Evolutionary conservation across 2,329 filamentous ascomycete species (phyloP).

Genomic region (Aspergillus quadricinctus): DNA sequence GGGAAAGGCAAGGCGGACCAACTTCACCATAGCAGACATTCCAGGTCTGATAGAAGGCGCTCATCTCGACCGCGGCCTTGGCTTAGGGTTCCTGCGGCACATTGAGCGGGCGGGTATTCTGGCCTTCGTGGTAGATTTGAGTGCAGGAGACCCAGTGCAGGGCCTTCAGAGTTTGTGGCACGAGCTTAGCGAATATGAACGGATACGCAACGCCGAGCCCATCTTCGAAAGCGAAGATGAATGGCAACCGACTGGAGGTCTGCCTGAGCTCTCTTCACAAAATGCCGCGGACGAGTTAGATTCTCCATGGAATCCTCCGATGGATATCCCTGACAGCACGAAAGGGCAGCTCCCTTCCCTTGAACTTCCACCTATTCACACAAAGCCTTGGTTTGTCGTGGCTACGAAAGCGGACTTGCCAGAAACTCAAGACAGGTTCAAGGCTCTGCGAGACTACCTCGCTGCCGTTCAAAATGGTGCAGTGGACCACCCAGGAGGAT

Average conservation of each 20-base stretch:
- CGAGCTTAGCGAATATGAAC: constrained; percentile 85
- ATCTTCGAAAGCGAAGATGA: constrained; percentile 61
- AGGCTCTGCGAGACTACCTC: constrained; percentile 65
- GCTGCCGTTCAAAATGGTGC: constrained; percentile 58
- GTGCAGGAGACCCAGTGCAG: constrained; percentile 69
- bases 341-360: constrained; percentile 41
- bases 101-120: constrained; percentile 90
- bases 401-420: constrained; percentile 88
- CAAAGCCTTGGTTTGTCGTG: constrained; percentile 94
- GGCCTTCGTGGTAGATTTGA: constrained; percentile 88
- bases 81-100: constrained; percentile 86
- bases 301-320: background rate
- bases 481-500: constrained; percentile 71
- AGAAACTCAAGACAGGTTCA: constrained; percentile 74
- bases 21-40: constrained; percentile 93
- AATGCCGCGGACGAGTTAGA: background rate
- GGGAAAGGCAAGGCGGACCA: constrained; percentile 58
- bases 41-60: constrained; percentile 90
- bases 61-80: constrained; percentile 85
- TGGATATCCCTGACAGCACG: constrained; percentile 6
- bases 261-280: constrained; percentile 19
- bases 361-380: constrained; percentile 68
- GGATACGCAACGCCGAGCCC: constrained; percentile 68
- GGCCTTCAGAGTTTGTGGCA: constrained; percentile 81
- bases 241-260: constrained; percentile 35